phyloP scores from a whole-genome alignment of 2,329 filamentous ascomycete species.

The Elsinoe arachidis region DNA sequence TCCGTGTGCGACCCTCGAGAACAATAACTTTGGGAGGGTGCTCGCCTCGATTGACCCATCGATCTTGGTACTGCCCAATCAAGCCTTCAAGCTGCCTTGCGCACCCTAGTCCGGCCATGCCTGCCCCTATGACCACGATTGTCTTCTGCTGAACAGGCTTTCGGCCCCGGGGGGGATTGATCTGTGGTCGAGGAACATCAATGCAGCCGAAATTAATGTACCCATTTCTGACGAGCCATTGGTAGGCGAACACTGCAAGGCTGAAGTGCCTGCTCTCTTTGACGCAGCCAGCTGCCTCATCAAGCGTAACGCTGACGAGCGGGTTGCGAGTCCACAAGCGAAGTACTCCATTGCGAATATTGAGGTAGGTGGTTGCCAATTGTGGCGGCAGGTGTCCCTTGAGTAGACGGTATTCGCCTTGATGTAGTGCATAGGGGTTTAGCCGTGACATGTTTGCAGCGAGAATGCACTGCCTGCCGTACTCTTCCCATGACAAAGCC shows the following conservation, averaged over 20 bases:
- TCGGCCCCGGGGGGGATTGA: conserved; percentile 28
- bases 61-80: conserved; percentile 67
- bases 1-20: conserved; percentile 75
- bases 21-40: conserved; percentile 66
- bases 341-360: conserved; percentile 90
- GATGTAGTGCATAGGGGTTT: conserved; percentile 80
- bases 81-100: conserved; percentile 85
- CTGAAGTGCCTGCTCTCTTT: conserved; percentile 83
- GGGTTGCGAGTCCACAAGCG: conserved; percentile 84
- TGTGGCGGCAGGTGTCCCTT: conserved; percentile 73
- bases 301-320: conserved; percentile 66
- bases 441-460: conserved; percentile 84
- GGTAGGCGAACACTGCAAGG: conserved; percentile 76
- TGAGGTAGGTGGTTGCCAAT: conserved; percentile 91
- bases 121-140: conserved; percentile 80
- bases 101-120: conserved; percentile 87
- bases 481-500: conserved; percentile 62
- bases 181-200: conserved; percentile 49
- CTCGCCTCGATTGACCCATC: conserved; percentile 57
- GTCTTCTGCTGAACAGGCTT: conserved; percentile 53
- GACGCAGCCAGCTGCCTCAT: conserved; percentile 85
- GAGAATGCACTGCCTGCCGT: conserved; percentile 82
- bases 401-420: conserved; percentile 72
- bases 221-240: conserved; percentile 83
- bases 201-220: conserved; percentile 97